A percentile compares a stretch with the other conserved stretches of the same genome.
Evolutionary conservation across 2,329 filamentous ascomycete species (phyloP).

Genomic region (Sporothrix pallida): DNA sequence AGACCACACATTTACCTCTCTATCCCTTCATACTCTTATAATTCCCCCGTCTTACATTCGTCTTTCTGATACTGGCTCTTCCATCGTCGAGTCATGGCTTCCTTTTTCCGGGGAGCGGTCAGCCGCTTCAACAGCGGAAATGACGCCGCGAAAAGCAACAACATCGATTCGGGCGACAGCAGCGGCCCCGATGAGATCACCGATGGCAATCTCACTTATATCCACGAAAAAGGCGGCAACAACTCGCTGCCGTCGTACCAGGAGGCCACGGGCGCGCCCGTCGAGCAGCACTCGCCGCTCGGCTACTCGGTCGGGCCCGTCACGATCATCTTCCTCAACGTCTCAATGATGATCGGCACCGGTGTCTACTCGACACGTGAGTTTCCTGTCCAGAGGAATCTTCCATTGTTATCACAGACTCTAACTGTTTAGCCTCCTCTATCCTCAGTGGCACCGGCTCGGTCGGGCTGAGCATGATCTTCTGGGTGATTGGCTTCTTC

Average conservation of each 20-base stretch:
- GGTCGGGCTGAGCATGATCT: constrained; percentile 66
- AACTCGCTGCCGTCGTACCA: constrained; percentile 47
- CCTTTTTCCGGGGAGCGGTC: not conserved
- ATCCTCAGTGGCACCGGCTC: constrained; percentile 67
- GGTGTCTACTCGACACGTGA: constrained; percentile 67
- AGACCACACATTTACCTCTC: not conserved
- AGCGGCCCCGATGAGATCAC: constrained; percentile 19
- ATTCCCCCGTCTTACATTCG: constrained; percentile 12
- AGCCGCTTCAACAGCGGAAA: not conserved
- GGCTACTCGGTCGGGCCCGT: constrained; percentile 63
- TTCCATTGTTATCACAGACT: not conserved
- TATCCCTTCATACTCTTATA: not conserved
- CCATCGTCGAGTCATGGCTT: not conserved
- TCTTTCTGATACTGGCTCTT: not conserved
- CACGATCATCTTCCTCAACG: constrained; percentile 64
- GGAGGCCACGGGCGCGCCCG: constrained; percentile 65
- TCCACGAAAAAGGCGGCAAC: constrained; percentile 39
- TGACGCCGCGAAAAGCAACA: not conserved
- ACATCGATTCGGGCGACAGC: not conserved
- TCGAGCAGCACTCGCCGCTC: constrained; percentile 63
- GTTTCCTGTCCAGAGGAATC: constrained; percentile 41
- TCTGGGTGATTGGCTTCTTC: constrained; percentile 68
- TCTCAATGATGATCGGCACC: constrained; percentile 67
- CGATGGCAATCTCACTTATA: constrained; percentile 31
- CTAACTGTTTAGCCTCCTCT: constrained; percentile 52